Percentiles rank a stretch among this genome's conserved stretches.
These are phyloP conservation scores for Ilyonectria sp. DNA, from an alignment of 2,329 filamentous ascomycete genomes.

Conservation along the genomic window DNA sequence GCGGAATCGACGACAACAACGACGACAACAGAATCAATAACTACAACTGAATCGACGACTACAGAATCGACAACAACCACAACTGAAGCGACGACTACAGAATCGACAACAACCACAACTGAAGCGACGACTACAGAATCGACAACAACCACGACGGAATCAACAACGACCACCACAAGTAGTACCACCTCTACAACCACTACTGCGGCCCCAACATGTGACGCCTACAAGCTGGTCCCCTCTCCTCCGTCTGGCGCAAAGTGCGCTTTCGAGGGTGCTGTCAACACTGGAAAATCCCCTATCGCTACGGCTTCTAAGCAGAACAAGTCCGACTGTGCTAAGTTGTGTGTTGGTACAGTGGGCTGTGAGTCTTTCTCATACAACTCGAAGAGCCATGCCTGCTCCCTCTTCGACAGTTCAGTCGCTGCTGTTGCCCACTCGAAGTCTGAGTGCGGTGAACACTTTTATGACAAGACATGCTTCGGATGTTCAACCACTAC, in stretches of 20 bases:
- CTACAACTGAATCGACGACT: neutral
- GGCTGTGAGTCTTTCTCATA: neutral
- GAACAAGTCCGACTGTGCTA: constrained; percentile 1
- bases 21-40: neutral
- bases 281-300: neutral
- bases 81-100: neutral
- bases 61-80: neutral
- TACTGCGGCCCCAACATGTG: neutral
- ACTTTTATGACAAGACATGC: constrained; percentile 8
- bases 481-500: neutral
- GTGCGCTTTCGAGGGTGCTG: neutral
- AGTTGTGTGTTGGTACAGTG: neutral
- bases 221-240: neutral
- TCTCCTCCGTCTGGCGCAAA: neutral
- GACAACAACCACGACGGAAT: neutral
- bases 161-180: neutral
- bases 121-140: neutral
- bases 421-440: neutral
- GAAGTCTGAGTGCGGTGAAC: neutral
- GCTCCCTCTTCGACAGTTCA: neutral
- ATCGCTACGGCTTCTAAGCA: neutral
- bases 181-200: neutral
- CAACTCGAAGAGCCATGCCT: neutral
- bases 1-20: neutral
- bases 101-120: neutral